Evolutionary conservation across 2,329 filamentous ascomycete species (phyloP), one percentile per base, ranked within the genome.

Genomic region (Aspergillus jensenii): DNA sequence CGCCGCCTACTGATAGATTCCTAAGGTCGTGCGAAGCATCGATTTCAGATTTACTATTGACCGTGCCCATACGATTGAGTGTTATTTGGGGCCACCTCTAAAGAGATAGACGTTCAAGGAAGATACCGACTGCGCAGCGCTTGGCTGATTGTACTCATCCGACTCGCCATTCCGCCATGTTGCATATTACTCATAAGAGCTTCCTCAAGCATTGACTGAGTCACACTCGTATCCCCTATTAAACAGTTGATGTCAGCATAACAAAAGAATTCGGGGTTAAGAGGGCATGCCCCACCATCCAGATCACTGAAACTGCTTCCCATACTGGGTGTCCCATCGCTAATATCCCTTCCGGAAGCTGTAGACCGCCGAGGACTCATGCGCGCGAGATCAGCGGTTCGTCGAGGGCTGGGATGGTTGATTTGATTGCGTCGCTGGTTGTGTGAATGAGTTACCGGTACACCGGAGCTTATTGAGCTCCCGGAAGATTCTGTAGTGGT

Each of bases 221-320:
- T 87, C 21, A 88, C 82, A 60, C 84, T 86, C 7, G 84, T 80
- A 74, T 86, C 84, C 84, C 60, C 14, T 43, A 17, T 17, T 45
- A 17, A 45, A 52, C 43, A 17, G 52, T 9, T 37, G 60, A 52
- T 58, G 55, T 56, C 15, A 53, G 37, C 45, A 9, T 9, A 5
- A 41, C 11, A 7, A 44, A 23, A 17, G 1, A 3, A 6, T 14
- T 15, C 33, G 39, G 17, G 35, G 25, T 39, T 12, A 52, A 15
- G 8, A 11, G 27, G 11, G 23, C 31, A 6, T 25, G 17, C 59
- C 70, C 57, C 72, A 83, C 84, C 84, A 68, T 88, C 86, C 37
- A 88, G 74, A 69, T 88, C 86, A 63, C 84, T 87, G 65, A 87
- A 88, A 56, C 84, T 87, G 61, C 84, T 87, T 0, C 85, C 86